These are phyloP conservation scores for Tephrocybe sp. DNA, from an alignment of 768 basidiomycete genomes.

Conservation along the genomic window DNA sequence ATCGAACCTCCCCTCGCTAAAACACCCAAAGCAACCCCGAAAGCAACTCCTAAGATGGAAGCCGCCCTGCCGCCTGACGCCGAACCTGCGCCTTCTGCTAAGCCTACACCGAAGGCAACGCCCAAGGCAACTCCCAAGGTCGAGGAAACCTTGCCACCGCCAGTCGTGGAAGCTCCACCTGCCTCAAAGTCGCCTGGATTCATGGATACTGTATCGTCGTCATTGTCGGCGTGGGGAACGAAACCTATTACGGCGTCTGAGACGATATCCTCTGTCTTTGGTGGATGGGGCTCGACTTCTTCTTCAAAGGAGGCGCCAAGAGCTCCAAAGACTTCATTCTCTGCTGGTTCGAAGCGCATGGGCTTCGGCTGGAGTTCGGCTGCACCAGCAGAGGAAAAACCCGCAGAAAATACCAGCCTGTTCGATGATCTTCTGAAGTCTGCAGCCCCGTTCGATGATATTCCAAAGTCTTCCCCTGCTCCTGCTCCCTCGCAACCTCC, in stretches of 20 bases:
- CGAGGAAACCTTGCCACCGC: slow-evolving; percentile 9
- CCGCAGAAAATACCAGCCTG: background rate
- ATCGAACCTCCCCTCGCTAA: too few species aligned
- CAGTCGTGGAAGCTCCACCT: slow-evolving; percentile 12
- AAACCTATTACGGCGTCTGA: slow-evolving; percentile 11
- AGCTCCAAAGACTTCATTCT: slow-evolving; percentile 12
- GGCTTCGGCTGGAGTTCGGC: slow-evolving; percentile 6
- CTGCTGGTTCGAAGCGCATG: slow-evolving; percentile 6
- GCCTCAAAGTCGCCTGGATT: slow-evolving; percentile 25
- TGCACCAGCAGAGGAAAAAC: slow-evolving; percentile 7
- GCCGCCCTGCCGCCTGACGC: too few species aligned
- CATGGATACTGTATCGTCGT: slow-evolving; percentile 39
- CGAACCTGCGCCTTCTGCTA: too few species aligned
- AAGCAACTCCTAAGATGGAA: too few species aligned
- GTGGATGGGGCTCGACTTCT: slow-evolving; percentile 4
- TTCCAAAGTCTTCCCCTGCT: slow-evolving; percentile 21
- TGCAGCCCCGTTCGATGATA: too few species aligned
- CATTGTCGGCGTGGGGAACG: slow-evolving; percentile 47
- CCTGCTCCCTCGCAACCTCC: slow-evolving; percentile 17
- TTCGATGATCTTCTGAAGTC: too few species aligned
- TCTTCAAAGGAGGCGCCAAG: slow-evolving; percentile 8
- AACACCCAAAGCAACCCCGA: too few species aligned
- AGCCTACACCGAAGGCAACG: background rate
- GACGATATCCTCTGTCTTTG: slow-evolving; percentile 1
- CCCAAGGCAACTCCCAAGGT: slow-evolving; percentile 15